Evolutionary conservation across 1,284 basidiomycete genomes (phyloP).

Genomic region (Porodaedalea pini): DNA sequence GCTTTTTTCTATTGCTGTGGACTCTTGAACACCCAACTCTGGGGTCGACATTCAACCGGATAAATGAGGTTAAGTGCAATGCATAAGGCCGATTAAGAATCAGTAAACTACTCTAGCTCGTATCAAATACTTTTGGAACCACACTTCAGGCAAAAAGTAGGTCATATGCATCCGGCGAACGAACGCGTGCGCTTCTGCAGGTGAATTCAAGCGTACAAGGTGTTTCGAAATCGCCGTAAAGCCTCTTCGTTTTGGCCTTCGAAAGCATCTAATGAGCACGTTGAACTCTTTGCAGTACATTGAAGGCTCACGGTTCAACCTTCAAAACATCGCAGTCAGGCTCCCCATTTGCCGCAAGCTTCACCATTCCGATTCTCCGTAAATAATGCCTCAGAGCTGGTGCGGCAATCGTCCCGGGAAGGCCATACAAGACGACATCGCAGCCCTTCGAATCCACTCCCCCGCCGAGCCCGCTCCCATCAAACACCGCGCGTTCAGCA

Average conservation of each 20-base stretch:
- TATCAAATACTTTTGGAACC: slow-evolving; percentile 43
- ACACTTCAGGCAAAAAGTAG: slow-evolving; percentile 37
- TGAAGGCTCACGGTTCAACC: slow-evolving; percentile 43
- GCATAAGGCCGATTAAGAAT: too few species aligned
- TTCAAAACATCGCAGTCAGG: slow-evolving; percentile 39
- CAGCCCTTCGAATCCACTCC: slow-evolving; percentile 44
- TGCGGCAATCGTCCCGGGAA: slow-evolving; percentile 46
- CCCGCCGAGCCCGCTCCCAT: slow-evolving; percentile 52
- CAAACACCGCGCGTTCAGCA: slow-evolving; percentile 36
- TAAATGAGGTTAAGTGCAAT: too few species aligned
- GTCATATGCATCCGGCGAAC: slow-evolving; percentile 62
- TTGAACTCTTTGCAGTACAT: background rate
- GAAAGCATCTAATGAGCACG: background rate
- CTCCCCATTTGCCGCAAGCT: slow-evolving; percentile 32
- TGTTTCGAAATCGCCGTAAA: slow-evolving; percentile 46
- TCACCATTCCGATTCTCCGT: slow-evolving; percentile 42
- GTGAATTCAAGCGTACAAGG: slow-evolving; percentile 49
- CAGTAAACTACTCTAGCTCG: slow-evolving; percentile 60
- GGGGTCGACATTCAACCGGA: too few species aligned
- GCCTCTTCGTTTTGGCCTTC: slow-evolving; percentile 33
- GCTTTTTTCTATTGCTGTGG: slow-evolving; percentile 15
- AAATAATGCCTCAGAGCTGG: slow-evolving; percentile 41
- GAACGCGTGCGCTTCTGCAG: slow-evolving; percentile 63
- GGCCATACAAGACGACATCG: slow-evolving; percentile 57
- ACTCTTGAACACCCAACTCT: too few species aligned